Evolutionary conservation across 2,329 filamentous ascomycete genomes (phyloP).

Genomic region (Fusarium lyarnte): DNA sequence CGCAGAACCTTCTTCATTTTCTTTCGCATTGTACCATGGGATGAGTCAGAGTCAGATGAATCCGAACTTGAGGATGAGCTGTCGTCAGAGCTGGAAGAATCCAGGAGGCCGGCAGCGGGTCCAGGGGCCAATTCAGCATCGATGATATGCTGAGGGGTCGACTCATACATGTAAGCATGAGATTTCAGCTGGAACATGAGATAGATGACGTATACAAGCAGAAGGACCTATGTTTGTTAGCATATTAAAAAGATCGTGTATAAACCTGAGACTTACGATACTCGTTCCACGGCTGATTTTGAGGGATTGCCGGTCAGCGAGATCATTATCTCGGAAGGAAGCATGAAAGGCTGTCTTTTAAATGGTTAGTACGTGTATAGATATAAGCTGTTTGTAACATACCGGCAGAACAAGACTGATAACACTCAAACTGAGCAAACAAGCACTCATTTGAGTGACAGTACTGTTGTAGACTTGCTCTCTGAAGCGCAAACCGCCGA

Average conservation of each 20-base stretch:
- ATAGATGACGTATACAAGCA: conserved; percentile 82
- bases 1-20: conserved; percentile 80
- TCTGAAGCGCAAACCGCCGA: conserved; percentile 85
- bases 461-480: conserved; percentile 98
- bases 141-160: conserved; percentile 90
- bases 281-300: conserved; percentile 91
- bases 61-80: conserved; percentile 72
- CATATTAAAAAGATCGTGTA: too few species aligned
- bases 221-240: conserved; percentile 22
- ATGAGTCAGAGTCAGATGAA: conserved; percentile 69
- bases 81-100: conserved; percentile 70
- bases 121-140: conserved; percentile 91
- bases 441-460: conserved; percentile 95
- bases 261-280: conserved; percentile 64
- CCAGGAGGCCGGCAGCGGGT: conserved; percentile 82
- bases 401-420: conserved; percentile 87
- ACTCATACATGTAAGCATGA: conserved; percentile 90
- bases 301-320: conserved; percentile 76
- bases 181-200: conserved; percentile 92
- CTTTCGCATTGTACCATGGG: conserved; percentile 73
- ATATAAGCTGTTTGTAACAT: conserved; percentile 44
- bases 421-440: conserved; percentile 87
- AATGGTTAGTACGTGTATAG: conserved; percentile 50
- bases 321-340: conserved; percentile 72
- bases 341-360: conserved; percentile 86